phyloP scores from a whole-genome alignment of 257 asterid species.

The Linderniella brevidens region DNA sequence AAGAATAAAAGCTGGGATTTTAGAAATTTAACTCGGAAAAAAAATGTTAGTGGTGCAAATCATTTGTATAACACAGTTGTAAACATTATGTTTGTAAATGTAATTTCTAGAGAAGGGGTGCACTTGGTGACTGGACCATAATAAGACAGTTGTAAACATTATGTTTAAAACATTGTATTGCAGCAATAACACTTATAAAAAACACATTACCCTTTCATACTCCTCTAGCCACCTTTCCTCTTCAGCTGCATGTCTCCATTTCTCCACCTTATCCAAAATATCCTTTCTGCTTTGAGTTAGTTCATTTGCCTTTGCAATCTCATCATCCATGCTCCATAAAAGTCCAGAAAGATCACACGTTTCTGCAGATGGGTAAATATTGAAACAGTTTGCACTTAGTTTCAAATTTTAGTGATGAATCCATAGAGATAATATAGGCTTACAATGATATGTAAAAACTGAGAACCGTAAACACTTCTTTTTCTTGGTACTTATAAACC shows the following conservation, averaged over 20 bases:
- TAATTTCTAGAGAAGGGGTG: not conserved
- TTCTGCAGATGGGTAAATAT: conserved; percentile 26
- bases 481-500: no score
- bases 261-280: conserved; percentile 68
- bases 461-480: no score
- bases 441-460: no score
- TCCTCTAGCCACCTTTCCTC: conserved; percentile 83
- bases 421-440: no score
- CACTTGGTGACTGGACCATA: conserved; percentile 7
- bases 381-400: not conserved
- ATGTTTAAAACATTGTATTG: conserved; percentile 1
- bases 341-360: conserved; percentile 37
- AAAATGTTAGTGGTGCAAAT: not conserved
- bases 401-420: no score
- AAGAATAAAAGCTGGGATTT: conserved; percentile 10
- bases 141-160: not conserved
- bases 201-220: conserved; percentile 56
- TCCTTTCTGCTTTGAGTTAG: conserved; percentile 66
- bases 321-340: conserved; percentile 53
- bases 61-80: not conserved
- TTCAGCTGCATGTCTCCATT: conserved; percentile 60
- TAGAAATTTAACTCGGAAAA: conserved; percentile 1
- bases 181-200: not conserved
- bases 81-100: no score
- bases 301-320: conserved; percentile 51